Conservation (phyloP, 257 asterid species). For the Echites panduratus region DNA sequence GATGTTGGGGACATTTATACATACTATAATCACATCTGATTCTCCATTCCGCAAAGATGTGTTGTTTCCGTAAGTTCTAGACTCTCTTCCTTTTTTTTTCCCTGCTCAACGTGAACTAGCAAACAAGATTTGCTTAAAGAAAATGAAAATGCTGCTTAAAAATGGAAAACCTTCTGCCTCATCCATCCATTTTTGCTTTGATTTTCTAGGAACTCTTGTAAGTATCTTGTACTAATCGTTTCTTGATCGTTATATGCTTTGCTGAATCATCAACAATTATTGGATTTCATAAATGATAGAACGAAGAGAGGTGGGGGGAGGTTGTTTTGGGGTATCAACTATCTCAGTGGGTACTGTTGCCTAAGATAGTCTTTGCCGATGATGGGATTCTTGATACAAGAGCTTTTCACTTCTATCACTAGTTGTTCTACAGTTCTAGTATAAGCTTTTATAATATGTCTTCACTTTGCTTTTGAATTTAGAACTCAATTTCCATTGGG, state of each 20-base stretch:
- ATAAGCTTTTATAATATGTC: neutral
- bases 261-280: neutral
- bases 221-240: neutral
- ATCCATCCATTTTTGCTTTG: neutral
- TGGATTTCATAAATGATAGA: neutral
- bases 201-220: neutral
- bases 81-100: neutral
- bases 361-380: neutral
- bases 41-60: conserved; percentile 67
- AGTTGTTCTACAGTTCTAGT: neutral
- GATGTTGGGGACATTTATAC: conserved; percentile 64
- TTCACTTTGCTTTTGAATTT: neutral
- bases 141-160: neutral
- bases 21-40: conserved; percentile 59
- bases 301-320: neutral
- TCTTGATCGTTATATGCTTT: neutral
- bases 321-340: neutral
- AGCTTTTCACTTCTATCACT: neutral
- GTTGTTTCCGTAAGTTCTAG: conserved; percentile 57
- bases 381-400: neutral
- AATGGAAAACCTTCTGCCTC: neutral
- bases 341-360: neutral
- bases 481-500: neutral
- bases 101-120: neutral
- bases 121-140: neutral